phyloP scores from a whole-genome alignment of 202 grass and related monocot genomes.

The Saccharum hybrid region DNA sequence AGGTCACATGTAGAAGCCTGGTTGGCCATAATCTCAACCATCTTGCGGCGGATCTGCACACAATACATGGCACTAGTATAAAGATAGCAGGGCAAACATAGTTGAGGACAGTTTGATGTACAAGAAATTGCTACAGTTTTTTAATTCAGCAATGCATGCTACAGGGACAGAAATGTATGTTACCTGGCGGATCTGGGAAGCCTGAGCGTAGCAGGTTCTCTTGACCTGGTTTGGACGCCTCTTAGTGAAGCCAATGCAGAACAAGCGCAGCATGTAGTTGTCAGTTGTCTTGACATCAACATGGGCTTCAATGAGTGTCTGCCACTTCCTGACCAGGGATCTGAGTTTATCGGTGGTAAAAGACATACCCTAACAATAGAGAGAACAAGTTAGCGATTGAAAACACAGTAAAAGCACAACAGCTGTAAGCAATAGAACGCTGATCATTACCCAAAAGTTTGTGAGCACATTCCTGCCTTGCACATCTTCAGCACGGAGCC shows the following conservation, averaged over 20 bases:
- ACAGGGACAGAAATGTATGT: not conserved
- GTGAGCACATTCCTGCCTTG: constrained; percentile 90
- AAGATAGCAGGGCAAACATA: not conserved
- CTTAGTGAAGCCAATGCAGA: constrained; percentile 91
- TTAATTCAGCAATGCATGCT: not conserved
- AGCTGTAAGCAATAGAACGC: not conserved
- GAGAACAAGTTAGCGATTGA: not conserved
- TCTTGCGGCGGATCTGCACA: constrained; percentile 81
- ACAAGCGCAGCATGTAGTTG: constrained; percentile 77
- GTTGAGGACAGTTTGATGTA: not conserved
- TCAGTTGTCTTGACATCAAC: constrained; percentile 94
- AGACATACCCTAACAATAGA: constrained; percentile 63
- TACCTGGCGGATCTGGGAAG: constrained; percentile 89
- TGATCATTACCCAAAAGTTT: constrained; percentile 80
- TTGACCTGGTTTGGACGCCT: constrained; percentile 89
- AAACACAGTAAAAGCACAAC: not conserved
- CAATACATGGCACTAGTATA: not conserved
- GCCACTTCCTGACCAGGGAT: constrained; percentile 86
- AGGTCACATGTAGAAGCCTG: constrained; percentile 81
- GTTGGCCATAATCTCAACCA: constrained; percentile 95
- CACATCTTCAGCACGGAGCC: constrained; percentile 82
- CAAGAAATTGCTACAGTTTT: not conserved
- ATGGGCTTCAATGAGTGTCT: constrained; percentile 85
- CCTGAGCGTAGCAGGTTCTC: constrained; percentile 90
- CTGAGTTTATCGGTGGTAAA: constrained; percentile 88